Evolutionary conservation across 352 stramenopile species (phyloP), one percentile per base, ranked within the genome.

Genomic region (Saprolegnia diclina): DNA sequence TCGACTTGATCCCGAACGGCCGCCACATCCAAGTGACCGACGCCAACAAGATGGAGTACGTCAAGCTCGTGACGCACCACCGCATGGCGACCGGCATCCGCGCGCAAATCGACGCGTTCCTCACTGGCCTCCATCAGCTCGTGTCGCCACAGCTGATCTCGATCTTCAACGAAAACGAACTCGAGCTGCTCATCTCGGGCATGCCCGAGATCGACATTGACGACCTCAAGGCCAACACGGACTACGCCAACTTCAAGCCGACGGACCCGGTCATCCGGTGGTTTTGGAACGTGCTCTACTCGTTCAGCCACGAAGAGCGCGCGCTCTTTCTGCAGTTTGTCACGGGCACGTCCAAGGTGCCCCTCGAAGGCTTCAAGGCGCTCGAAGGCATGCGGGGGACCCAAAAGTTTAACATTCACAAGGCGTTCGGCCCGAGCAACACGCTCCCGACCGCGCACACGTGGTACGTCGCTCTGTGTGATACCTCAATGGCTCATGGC

Each of bases 381-480:
- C 83, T 99, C 0, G 96, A 99, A 74, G 97, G 97, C 63, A 99
- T 99, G 97, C 90, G 97, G 26, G 98, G 98, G 29, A 96, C 97
- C 42, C 95, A 99, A 76, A 98, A 98, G 75, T 99, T 99, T 77
- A 99, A 97, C 74, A 99, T 99, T 73, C 96, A 99, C 83, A 98
- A 98, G 78, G 91, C 92, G 5, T 97, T 97, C 73, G 95, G 91
- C 48, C 90, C 93, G 73, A 82, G 78, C 66, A 92, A 83, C 29
- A 81, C 85, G 32, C 72, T 97, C 52, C 90, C 90, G 14, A 93
- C 87, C 18, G 96, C 97, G 18, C 98, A 99, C 81, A 99, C 98
- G 38, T 99, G 97, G 87, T 94, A 76, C 71, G 82, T 81, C 13
- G 18, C 21, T 6, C 57, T 65, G 56, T 37, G 10, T 56, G 3